Conservation (phyloP, 805 yeast species). For the Candida pseudoglaebosa region DNA sequence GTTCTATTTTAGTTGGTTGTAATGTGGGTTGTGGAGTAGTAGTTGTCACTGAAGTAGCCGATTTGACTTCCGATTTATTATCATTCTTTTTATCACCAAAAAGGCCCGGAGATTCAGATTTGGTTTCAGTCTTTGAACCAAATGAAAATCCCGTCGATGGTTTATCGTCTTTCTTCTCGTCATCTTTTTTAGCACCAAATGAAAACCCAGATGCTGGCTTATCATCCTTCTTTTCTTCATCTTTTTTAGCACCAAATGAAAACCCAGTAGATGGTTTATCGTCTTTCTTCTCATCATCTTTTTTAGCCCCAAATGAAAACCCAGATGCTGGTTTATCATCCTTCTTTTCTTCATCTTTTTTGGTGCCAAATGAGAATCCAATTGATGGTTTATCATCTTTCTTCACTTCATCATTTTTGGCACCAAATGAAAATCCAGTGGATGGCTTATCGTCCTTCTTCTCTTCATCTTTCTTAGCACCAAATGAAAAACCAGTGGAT, state of each 20-base stretch:
- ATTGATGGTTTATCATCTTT: constrained; percentile 18
- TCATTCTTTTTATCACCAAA: constrained; percentile 25
- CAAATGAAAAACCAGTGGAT: constrained; percentile 18
- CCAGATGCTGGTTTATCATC: constrained; percentile 15
- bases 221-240: constrained; percentile 8
- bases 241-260: constrained; percentile 10
- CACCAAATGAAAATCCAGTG: constrained; percentile 18
- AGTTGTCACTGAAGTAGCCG: constrained; percentile 11
- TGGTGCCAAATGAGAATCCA: constrained; percentile 16
- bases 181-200: constrained; percentile 15
- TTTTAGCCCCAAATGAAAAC: constrained; percentile 16
- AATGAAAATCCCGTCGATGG: constrained; percentile 19
- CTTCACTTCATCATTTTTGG: constrained; percentile 14
- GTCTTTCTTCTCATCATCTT: constrained; percentile 17
- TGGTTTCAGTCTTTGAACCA: constrained; percentile 21
- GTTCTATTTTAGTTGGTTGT: constrained; percentile 53
- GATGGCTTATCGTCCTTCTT: constrained; percentile 11
- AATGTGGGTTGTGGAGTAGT: constrained; percentile 23
- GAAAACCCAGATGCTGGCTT: constrained; percentile 10
- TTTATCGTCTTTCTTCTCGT: constrained; percentile 10
- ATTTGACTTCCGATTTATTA: constrained; percentile 11
- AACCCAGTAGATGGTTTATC: constrained; percentile 16
- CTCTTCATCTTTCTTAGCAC: constrained; percentile 11
- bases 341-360: constrained; percentile 13
- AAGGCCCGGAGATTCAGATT: constrained; percentile 14